Percentiles rank a stretch among this genome's conserved stretches.
Evolutionary conservation across 2,329 filamentous ascomycete genomes (phyloP).

Genomic region (Orbilia quercus): DNA sequence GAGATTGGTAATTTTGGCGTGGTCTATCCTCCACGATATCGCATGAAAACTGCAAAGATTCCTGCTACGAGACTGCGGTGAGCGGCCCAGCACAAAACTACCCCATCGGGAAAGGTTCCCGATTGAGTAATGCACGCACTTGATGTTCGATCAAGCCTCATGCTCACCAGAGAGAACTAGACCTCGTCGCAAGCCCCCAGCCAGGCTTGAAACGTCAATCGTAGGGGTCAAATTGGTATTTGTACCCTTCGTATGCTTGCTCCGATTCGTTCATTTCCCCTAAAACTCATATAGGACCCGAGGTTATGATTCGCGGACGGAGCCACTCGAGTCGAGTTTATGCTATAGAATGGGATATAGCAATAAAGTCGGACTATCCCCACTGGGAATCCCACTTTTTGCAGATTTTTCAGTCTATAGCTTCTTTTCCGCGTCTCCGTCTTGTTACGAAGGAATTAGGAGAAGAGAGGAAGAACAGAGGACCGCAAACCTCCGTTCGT

Average conservation of each 20-base stretch:
- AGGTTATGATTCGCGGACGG: background rate
- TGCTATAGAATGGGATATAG: background rate
- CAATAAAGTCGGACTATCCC: conserved; percentile 44
- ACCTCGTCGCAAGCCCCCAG: background rate
- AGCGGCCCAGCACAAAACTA: background rate
- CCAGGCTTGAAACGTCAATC: background rate
- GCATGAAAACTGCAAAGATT: no score
- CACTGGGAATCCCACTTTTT: conserved; percentile 27
- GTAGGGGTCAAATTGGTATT: background rate
- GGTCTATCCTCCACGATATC: background rate
- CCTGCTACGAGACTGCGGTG: no score
- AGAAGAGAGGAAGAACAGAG: background rate
- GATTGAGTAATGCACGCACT: no score
- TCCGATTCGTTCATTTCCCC: background rate
- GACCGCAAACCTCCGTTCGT: background rate
- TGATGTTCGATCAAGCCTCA: no score
- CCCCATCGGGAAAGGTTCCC: background rate
- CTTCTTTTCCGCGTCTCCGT: conserved; percentile 9
- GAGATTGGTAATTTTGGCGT: background rate
- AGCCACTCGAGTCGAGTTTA: background rate
- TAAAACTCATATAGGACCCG: background rate
- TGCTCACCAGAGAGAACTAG: no score
- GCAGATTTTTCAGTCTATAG: conserved; percentile 13
- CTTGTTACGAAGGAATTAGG: background rate
- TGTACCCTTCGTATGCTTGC: background rate